Evolutionary conservation across 495 filamentous ascomycete genomes (phyloP).

Genomic region (Astrothelium subdiscretum): DNA sequence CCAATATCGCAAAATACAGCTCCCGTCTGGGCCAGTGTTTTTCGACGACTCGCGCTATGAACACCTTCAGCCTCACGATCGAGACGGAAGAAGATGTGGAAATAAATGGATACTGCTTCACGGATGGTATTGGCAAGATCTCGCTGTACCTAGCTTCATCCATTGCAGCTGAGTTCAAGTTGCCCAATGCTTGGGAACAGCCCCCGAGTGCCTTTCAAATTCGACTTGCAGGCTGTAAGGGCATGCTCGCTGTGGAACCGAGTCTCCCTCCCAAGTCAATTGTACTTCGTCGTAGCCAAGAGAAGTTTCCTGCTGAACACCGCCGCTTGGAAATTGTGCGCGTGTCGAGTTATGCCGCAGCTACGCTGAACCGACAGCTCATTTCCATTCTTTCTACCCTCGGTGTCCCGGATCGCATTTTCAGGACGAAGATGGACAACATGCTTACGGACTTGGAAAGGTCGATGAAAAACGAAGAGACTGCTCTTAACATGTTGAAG

Average conservation of each 20-base stretch:
- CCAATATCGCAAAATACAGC: constrained; percentile 69
- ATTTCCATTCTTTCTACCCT: constrained; percentile 73
- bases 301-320: constrained; percentile 69
- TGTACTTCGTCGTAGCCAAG: constrained; percentile 70
- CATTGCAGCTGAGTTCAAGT: constrained; percentile 50
- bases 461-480: constrained; percentile 51
- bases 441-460: constrained; percentile 53
- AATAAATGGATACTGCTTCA: constrained; percentile 58
- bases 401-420: constrained; percentile 56
- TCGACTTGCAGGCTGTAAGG: constrained; percentile 83
- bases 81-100: constrained; percentile 50
- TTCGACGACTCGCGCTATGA: constrained; percentile 73
- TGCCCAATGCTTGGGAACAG: constrained; percentile 34
- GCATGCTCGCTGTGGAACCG: constrained; percentile 58
- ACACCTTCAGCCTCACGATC: constrained; percentile 34
- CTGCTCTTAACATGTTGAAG: constrained; percentile 54
- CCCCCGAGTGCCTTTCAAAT: constrained; percentile 83
- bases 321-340: constrained; percentile 74
- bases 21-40: constrained; percentile 90
- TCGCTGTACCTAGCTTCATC: constrained; percentile 63
- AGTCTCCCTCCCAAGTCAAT: constrained; percentile 32
- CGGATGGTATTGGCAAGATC: constrained; percentile 91
- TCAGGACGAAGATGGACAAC: constrained; percentile 50
- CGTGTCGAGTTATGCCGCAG: constrained; percentile 58
- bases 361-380: constrained; percentile 78